Percentiles rank a stretch among this genome's conserved stretches.
Conservation (phyloP, 2,329 filamentous ascomycete genomes). For the Curvularia sp. region DNA sequence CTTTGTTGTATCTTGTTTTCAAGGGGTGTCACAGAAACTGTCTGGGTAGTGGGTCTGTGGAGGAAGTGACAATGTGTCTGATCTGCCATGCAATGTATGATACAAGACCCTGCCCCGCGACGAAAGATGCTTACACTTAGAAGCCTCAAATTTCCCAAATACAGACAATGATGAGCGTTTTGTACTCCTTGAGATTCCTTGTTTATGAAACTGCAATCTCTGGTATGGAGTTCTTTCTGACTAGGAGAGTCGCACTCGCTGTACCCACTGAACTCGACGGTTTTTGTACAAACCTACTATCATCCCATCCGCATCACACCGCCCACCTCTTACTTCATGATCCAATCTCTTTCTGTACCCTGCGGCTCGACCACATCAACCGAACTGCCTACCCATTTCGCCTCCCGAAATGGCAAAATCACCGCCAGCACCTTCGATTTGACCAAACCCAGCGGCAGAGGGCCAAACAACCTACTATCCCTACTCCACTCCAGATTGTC, state of each 20-base stretch:
- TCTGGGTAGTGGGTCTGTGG: neutral
- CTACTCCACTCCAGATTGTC: slow-evolving; percentile 86
- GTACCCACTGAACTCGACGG: neutral
- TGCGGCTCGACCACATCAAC: slow-evolving; percentile 23
- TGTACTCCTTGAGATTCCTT: neutral
- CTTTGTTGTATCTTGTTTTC: neutral
- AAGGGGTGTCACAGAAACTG: neutral
- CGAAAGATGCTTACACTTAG: neutral
- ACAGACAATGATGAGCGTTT: neutral
- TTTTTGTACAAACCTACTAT: neutral
- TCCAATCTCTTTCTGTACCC: slow-evolving; percentile 22
- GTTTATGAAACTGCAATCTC: neutral
- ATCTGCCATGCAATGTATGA: neutral
- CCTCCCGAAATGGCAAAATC: slow-evolving; percentile 30
- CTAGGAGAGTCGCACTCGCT: neutral
- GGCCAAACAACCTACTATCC: slow-evolving; percentile 87
- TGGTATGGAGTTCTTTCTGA: neutral
- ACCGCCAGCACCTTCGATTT: slow-evolving; percentile 76
- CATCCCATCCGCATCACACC: neutral
- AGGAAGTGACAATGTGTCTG: neutral
- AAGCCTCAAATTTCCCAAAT: neutral
- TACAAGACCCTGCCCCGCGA: neutral
- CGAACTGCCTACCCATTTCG: slow-evolving; percentile 37
- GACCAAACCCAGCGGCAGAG: slow-evolving; percentile 83
- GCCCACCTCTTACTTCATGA: slow-evolving; percentile 3